Conservation (phyloP, 2,329 filamentous ascomycete species). For the Beauveria asiatica region DNA sequence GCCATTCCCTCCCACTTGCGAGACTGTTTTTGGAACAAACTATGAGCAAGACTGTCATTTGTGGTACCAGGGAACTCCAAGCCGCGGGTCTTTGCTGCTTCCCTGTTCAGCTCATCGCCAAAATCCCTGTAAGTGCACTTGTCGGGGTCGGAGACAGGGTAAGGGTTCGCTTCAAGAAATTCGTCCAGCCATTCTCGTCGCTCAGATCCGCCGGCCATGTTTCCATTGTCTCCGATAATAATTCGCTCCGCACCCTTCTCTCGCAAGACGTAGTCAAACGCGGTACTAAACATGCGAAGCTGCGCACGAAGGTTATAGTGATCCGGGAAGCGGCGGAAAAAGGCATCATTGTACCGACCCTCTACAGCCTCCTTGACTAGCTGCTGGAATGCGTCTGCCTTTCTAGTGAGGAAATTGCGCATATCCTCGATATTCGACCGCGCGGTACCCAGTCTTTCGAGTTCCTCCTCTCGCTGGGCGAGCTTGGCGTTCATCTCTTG, state of each 20-base stretch:
- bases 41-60: not conserved
- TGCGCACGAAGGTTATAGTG: slow-evolving; percentile 15
- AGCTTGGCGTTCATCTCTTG: slow-evolving; percentile 14
- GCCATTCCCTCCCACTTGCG: not conserved
- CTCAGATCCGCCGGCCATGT: not conserved
- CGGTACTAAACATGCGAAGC: slow-evolving; percentile 16
- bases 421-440: slow-evolving; percentile 16
- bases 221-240: slow-evolving; percentile 3
- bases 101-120: not conserved
- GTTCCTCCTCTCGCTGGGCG: slow-evolving; percentile 1
- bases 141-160: not conserved
- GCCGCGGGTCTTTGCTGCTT: not conserved
- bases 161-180: not conserved
- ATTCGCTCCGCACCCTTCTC: slow-evolving; percentile 9
- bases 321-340: slow-evolving; percentile 19
- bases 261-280: slow-evolving; percentile 14
- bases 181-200: slow-evolving; percentile 21
- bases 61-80: not conserved
- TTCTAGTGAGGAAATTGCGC: slow-evolving; percentile 20
- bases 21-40: not conserved
- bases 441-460: slow-evolving; percentile 9
- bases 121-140: not conserved
- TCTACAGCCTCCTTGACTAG: slow-evolving; percentile 11
- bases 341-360: slow-evolving; percentile 17
- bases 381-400: slow-evolving; percentile 23